Conservation (phyloP, 306 rosid genomes). For the Psophocarpus tetragonolobus region DNA sequence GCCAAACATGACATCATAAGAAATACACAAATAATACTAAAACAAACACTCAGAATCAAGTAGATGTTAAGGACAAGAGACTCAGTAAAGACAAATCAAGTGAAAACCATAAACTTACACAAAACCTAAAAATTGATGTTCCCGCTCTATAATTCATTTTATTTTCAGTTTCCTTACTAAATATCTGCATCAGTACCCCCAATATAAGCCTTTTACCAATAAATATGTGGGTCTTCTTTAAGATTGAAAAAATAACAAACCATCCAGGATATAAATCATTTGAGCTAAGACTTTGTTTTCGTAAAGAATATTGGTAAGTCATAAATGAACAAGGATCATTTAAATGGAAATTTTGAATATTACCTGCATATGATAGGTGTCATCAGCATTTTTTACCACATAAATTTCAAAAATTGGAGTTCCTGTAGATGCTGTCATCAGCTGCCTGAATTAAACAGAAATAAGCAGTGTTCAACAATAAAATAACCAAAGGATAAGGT, state of each 20-base stretch:
- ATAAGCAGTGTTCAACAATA: constrained; percentile 29
- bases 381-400: constrained; percentile 75
- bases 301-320: neutral
- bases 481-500: constrained; percentile 16
- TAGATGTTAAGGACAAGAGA: constrained; percentile 4
- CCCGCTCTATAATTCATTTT: constrained; percentile 21
- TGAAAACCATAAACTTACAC: constrained; percentile 3
- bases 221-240: constrained; percentile 2
- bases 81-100: constrained; percentile 25
- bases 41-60: constrained; percentile 21
- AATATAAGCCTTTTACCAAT: constrained; percentile 4
- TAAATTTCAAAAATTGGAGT: constrained; percentile 90
- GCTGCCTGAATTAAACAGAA: constrained; percentile 66
- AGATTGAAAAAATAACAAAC: constrained; percentile 23
- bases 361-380: constrained; percentile 86
- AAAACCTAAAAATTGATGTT: constrained; percentile 15
- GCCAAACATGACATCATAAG: constrained; percentile 31
- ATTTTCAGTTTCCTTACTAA: neutral
- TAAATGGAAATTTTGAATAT: constrained; percentile 28
- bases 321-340: constrained; percentile 20
- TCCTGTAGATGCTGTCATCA: constrained; percentile 80
- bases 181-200: neutral
- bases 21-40: neutral
- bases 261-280: constrained; percentile 21
- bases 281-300: constrained; percentile 17